Percentiles rank a stretch among this genome's conserved stretches.
Conservation (phyloP, 1,139 yeast species). For the Spathaspora sp. region DNA sequence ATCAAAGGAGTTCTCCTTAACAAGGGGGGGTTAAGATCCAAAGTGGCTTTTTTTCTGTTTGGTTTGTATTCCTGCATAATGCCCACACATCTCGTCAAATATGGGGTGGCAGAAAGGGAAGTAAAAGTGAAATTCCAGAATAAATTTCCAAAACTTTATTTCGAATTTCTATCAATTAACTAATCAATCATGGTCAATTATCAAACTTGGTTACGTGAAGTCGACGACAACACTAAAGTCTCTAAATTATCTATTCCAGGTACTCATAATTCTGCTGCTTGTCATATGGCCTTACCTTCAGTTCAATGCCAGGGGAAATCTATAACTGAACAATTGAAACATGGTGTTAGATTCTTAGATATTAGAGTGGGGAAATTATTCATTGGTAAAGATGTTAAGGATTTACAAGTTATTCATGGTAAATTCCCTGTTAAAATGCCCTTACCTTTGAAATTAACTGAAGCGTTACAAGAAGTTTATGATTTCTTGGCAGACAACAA, state of each 20-base stretch:
- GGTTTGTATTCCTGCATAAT: too few species aligned
- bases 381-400: conserved; percentile 41
- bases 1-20: not conserved
- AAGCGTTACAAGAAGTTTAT: conserved; percentile 56
- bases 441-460: conserved; percentile 51
- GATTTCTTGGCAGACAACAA: conserved; percentile 51
- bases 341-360: conserved; percentile 77
- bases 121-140: too few species aligned
- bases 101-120: too few species aligned
- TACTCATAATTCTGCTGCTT: conserved; percentile 79
- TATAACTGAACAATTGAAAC: conserved; percentile 59
- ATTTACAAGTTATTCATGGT: conserved; percentile 69
- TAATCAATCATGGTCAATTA: conserved; percentile 37
- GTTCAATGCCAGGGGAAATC: conserved; percentile 75
- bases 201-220: conserved; percentile 53
- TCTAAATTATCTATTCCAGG: conserved; percentile 70
- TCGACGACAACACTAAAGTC: conserved; percentile 52
- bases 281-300: conserved; percentile 71
- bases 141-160: too few species aligned
- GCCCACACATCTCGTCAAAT: too few species aligned
- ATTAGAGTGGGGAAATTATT: conserved; percentile 63
- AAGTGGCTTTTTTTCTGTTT: too few species aligned
- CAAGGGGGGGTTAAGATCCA: too few species aligned
- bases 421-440: conserved; percentile 71
- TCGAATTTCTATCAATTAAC: not conserved